Conservation (phyloP, 83 land plant genomes). For the Diphasiastrum complanatum region DNA sequence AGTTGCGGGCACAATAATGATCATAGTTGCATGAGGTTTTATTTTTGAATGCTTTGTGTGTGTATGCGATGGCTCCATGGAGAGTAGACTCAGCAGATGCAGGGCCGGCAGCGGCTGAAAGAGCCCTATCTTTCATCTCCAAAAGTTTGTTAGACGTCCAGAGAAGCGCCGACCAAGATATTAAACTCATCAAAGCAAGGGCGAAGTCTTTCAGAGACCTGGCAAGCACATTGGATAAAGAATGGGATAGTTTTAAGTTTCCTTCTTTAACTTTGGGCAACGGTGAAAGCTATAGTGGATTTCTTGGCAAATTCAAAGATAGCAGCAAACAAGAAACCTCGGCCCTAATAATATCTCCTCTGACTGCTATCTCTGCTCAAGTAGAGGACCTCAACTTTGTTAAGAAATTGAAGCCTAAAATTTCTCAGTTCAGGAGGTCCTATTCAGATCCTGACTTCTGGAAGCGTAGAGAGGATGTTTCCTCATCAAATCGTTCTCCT, state of each 20-base stretch:
- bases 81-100: no score
- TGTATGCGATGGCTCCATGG: no score
- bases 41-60: no score
- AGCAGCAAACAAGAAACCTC: neutral
- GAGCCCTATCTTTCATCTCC: conserved; percentile 24
- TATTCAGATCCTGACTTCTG: conserved; percentile 23
- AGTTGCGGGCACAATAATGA: no score
- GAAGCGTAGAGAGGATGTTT: conserved; percentile 7
- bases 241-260: conserved; percentile 30
- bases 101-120: neutral
- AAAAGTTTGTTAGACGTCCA: conserved; percentile 28
- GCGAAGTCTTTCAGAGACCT: conserved; percentile 29
- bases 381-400: conserved; percentile 22
- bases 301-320: conserved; percentile 18
- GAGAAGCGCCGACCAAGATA: conserved; percentile 23
- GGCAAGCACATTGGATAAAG: conserved; percentile 27
- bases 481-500: no score
- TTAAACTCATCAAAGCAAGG: conserved; percentile 24
- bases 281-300: conserved; percentile 10
- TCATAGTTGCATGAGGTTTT: no score
- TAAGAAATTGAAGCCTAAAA: conserved; percentile 18
- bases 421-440: conserved; percentile 20
- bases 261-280: conserved; percentile 12
- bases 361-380: conserved; percentile 16
- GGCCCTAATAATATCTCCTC: neutral